Percentiles rank a stretch among this genome's conserved stretches.
Conservation (phyloP, 441 rosid species). For the Croton laevigatus region DNA sequence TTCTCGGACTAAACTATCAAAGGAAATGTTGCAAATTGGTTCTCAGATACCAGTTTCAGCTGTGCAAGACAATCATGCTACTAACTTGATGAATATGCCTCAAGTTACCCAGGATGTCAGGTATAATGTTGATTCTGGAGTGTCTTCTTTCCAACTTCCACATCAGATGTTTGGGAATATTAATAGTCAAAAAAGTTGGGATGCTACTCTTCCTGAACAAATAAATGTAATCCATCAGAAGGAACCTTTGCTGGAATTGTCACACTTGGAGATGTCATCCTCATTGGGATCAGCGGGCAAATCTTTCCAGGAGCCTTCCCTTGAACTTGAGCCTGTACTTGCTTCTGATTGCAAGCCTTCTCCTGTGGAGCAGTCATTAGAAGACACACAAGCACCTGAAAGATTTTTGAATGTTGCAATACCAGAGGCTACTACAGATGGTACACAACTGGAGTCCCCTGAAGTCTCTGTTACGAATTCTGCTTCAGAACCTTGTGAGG, state of each 20-base stretch:
- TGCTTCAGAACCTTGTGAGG: slow-evolving; percentile 30
- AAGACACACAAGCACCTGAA: slow-evolving; percentile 28
- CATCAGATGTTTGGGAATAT: slow-evolving; percentile 51
- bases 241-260: slow-evolving; percentile 37
- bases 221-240: slow-evolving; percentile 36
- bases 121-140: slow-evolving; percentile 40
- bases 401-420: slow-evolving; percentile 21
- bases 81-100: slow-evolving; percentile 43
- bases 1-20: slow-evolving; percentile 46
- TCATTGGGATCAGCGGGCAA: slow-evolving; percentile 33
- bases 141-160: slow-evolving; percentile 47
- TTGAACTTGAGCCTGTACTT: slow-evolving; percentile 31
- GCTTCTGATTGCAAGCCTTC: slow-evolving; percentile 33
- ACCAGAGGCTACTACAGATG: slow-evolving; percentile 24
- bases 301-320: slow-evolving; percentile 29
- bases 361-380: slow-evolving; percentile 33
- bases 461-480: slow-evolving; percentile 25
- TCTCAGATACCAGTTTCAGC: slow-evolving; percentile 47
- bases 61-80: slow-evolving; percentile 42
- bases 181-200: slow-evolving; percentile 39
- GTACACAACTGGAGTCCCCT: slow-evolving; percentile 21
- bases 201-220: slow-evolving; percentile 37
- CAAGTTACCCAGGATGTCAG: slow-evolving; percentile 38
- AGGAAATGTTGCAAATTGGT: slow-evolving; percentile 53
- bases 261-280: slow-evolving; percentile 32